A percentile compares a stretch with the other conserved stretches of the same genome.
Conservation (phyloP, 2,329 filamentous ascomycete species). For the Coleophoma crateriformis region DNA sequence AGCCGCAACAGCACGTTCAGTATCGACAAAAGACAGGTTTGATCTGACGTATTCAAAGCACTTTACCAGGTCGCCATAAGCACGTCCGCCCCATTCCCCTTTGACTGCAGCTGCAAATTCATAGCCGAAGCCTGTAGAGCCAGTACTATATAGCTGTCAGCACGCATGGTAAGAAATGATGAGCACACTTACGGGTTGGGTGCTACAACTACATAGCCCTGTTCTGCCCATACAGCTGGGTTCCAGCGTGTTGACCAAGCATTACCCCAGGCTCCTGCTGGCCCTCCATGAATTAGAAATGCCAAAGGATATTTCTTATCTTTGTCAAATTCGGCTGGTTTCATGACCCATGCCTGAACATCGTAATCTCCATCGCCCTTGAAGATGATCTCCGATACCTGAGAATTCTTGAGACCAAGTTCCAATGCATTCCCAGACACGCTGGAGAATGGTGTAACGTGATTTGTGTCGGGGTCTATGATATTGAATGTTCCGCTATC, state of each 20-base stretch:
- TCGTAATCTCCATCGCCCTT: slow-evolving; percentile 52
- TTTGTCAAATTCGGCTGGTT: slow-evolving; percentile 47
- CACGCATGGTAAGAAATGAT: not conserved
- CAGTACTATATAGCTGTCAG: slow-evolving; percentile 39
- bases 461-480: not conserved
- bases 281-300: slow-evolving; percentile 75
- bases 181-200: slow-evolving; percentile 53
- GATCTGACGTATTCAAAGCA: slow-evolving; percentile 67
- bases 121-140: slow-evolving; percentile 75
- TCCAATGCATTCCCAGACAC: not conserved
- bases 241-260: slow-evolving; percentile 81
- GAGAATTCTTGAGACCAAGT: slow-evolving; percentile 25
- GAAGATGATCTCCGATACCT: slow-evolving; percentile 64
- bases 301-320: slow-evolving; percentile 71
- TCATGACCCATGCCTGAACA: slow-evolving; percentile 59
- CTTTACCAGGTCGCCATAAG: slow-evolving; percentile 74
- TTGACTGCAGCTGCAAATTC: slow-evolving; percentile 51
- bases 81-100: slow-evolving; percentile 44
- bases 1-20: slow-evolving; percentile 59
- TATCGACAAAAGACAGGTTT: slow-evolving; percentile 62
- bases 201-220: slow-evolving; percentile 74
- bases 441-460: not conserved
- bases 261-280: slow-evolving; percentile 71
- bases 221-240: slow-evolving; percentile 75
- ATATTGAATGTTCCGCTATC: not conserved